Percentiles rank a stretch among this genome's conserved stretches.
Conservation (phyloP, 495 filamentous ascomycete genomes). For the Letharia lupina region DNA sequence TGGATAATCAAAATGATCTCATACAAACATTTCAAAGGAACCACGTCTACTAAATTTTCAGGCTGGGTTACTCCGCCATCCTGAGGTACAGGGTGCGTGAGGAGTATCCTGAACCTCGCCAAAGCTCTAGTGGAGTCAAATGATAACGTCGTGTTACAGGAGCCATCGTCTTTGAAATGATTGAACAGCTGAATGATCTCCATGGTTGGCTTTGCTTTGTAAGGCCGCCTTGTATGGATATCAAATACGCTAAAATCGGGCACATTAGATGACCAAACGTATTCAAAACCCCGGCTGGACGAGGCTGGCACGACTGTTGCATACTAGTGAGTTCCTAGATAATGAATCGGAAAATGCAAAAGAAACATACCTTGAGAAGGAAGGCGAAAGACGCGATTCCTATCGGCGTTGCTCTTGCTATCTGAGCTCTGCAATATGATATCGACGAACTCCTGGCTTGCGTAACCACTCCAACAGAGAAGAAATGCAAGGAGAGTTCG, state of each 20-base stretch:
- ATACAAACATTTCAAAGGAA: background rate
- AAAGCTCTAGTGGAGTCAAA: slow-evolving; percentile 1
- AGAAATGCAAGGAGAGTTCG: background rate
- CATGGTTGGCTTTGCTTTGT: background rate
- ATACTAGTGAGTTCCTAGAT: no score
- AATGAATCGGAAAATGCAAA: no score
- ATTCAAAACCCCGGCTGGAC: background rate
- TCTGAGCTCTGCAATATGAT: background rate
- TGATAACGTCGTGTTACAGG: background rate
- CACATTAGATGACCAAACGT: background rate
- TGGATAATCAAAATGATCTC: background rate
- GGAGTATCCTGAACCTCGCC: background rate
- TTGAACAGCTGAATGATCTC: background rate
- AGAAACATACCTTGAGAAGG: background rate
- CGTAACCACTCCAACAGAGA: background rate
- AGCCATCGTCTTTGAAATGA: background rate
- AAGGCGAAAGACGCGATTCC: background rate
- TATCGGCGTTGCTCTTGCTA: background rate
- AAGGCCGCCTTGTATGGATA: background rate
- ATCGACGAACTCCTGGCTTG: background rate
- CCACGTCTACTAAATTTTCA: background rate
- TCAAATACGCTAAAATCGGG: background rate
- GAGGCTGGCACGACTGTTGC: background rate
- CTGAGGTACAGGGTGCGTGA: background rate
- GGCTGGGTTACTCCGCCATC: background rate